These are phyloP conservation scores for Eimeria praecox DNA, from an alignment of 169 alveolate species.

Conservation along the genomic window DNA sequence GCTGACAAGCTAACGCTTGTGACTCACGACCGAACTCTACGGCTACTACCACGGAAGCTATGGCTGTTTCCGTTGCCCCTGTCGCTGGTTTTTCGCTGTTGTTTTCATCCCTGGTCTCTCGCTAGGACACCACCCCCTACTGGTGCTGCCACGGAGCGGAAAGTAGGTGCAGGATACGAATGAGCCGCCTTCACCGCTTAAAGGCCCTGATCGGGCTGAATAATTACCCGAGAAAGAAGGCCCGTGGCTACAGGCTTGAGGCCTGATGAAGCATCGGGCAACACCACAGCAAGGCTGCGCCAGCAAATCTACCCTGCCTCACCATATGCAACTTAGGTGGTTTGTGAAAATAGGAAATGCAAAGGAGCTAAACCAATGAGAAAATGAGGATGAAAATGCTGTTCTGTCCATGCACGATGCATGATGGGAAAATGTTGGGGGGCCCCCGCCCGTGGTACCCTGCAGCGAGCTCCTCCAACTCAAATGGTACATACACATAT, in stretches of 20 bases:
- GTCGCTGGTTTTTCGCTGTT: background rate
- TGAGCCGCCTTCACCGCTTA: background rate
- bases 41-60: background rate
- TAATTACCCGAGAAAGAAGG: background rate
- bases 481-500: background rate
- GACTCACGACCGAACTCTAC: background rate
- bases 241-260: background rate
- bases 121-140: background rate
- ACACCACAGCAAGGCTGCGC: background rate
- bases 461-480: background rate
- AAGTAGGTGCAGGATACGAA: background rate
- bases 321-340: background rate
- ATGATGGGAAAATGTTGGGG: conserved; percentile 6
- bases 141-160: background rate
- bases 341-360: background rate
- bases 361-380: background rate
- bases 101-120: background rate
- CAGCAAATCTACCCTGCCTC: background rate
- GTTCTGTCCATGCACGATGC: background rate
- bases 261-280: background rate
- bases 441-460: background rate
- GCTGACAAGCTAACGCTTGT: background rate
- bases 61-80: background rate
- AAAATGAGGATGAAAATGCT: background rate
- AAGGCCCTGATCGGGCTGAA: background rate